Conservation (phyloP, 192 early-diverging fungal species). For the Entomortierella lignicola region DNA sequence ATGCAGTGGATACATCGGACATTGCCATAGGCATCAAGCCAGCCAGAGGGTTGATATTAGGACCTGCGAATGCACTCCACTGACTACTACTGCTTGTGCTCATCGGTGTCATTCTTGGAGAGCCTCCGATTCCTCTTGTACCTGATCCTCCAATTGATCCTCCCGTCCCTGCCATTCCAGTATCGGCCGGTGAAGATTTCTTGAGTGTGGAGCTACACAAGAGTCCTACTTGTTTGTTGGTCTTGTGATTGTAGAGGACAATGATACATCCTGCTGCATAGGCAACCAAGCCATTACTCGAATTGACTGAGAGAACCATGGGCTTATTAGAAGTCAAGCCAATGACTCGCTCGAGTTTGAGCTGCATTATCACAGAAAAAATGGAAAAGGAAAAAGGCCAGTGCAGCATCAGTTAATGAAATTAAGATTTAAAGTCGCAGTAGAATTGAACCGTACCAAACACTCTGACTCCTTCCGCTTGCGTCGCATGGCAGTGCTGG, state of each 20-base stretch:
- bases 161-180: constrained; percentile 5
- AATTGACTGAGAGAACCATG: constrained; percentile 64
- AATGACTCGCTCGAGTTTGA: constrained; percentile 74
- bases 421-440: background rate
- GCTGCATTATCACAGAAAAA: constrained; percentile 37
- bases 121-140: constrained; percentile 7
- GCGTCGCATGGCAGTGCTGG: constrained; percentile 46
- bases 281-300: constrained; percentile 68
- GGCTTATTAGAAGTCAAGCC: constrained; percentile 69
- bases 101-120: constrained; percentile 9
- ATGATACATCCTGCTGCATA: constrained; percentile 82
- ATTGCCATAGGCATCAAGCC: constrained; percentile 50
- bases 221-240: constrained; percentile 73
- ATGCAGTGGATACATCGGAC: constrained; percentile 18
- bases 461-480: constrained; percentile 37
- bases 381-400: background rate
- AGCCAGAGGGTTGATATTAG: constrained; percentile 42
- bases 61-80: constrained; percentile 22
- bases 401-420: background rate
- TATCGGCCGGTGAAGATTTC: constrained; percentile 8
- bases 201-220: constrained; percentile 55
- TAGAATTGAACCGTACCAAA: constrained; percentile 11
- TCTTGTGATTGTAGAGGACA: constrained; percentile 79
- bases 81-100: constrained; percentile 18
- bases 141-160: constrained; percentile 6